Conservation (phyloP, 78 protist genomes). For the Dictyostelium intermedium region DNA sequence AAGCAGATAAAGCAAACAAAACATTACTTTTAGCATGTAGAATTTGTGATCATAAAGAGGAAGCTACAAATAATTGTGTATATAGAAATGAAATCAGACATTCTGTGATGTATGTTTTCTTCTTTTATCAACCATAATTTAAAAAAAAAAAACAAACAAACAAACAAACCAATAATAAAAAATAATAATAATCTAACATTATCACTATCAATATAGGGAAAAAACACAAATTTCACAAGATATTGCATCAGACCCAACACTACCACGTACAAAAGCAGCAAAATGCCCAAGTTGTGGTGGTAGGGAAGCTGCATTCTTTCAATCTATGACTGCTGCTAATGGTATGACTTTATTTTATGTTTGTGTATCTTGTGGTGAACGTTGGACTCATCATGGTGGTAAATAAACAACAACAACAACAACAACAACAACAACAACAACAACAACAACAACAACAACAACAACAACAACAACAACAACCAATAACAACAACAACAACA, state of each 20-base stretch:
- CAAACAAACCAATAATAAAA: background rate
- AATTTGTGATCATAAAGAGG: conserved; percentile 71
- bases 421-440: no score
- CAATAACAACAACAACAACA: no score
- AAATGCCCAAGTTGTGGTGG: conserved; percentile 63
- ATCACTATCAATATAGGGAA: conserved; percentile 13
- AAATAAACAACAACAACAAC: background rate
- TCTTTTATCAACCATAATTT: background rate
- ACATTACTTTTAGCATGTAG: conserved; percentile 43
- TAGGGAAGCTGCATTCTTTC: conserved; percentile 66
- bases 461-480: no score
- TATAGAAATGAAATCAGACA: conserved; percentile 71
- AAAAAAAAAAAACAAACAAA: background rate
- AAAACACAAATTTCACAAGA: conserved; percentile 67
- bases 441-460: no score
- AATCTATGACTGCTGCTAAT: conserved; percentile 29
- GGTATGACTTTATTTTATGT: conserved; percentile 67
- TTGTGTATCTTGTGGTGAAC: conserved; percentile 48
- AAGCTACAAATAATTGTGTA: conserved; percentile 49
- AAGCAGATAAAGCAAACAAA: conserved; percentile 34
- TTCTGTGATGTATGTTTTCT: conserved; percentile 47
- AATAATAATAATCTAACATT: background rate
- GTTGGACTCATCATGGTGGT: conserved; percentile 43
- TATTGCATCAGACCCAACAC: conserved; percentile 67
- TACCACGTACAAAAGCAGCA: conserved; percentile 63